Conservation (phyloP, 2,329 filamentous ascomycete species). For the Penicillium brevicompactum region DNA sequence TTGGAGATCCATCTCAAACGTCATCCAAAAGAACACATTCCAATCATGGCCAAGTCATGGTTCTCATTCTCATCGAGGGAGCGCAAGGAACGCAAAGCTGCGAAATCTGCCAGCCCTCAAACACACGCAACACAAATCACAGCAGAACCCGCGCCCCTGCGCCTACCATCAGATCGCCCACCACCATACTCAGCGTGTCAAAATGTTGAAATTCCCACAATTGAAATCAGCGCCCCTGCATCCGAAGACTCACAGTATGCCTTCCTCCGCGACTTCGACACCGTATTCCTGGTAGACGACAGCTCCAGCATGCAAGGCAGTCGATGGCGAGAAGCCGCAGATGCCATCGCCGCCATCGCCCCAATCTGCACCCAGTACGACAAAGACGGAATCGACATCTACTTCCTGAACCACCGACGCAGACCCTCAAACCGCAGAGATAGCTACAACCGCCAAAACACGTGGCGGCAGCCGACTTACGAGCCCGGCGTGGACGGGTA, state of each 20-base stretch:
- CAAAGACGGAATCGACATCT: conserved; percentile 82
- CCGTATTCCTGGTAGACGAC: conserved; percentile 88
- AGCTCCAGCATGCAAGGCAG: conserved; percentile 79
- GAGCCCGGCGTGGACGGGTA: conserved; percentile 55
- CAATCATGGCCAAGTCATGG: background rate
- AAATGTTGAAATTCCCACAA: conserved; percentile 29
- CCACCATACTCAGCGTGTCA: conserved; percentile 29
- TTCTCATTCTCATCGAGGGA: conserved; percentile 15
- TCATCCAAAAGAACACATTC: background rate
- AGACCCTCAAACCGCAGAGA: background rate
- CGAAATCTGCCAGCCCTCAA: background rate
- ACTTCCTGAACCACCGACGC: conserved; percentile 75
- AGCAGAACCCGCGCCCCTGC: background rate
- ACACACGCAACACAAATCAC: background rate
- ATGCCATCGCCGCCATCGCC: conserved; percentile 71
- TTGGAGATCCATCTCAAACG: too few relatives aligned
- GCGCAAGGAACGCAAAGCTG: background rate
- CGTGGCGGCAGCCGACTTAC: conserved; percentile 38
- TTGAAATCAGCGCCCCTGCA: conserved; percentile 29
- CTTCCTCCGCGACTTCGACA: conserved; percentile 81
- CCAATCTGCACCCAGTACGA: conserved; percentile 82
- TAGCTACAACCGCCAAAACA: background rate
- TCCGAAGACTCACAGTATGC: conserved; percentile 67
- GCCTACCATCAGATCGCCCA: background rate
- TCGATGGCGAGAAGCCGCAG: conserved; percentile 74